These are phyloP conservation scores for Colletotrichum tanaceti DNA, from an alignment of 2,329 filamentous ascomycete genomes.

Conservation along the genomic window DNA sequence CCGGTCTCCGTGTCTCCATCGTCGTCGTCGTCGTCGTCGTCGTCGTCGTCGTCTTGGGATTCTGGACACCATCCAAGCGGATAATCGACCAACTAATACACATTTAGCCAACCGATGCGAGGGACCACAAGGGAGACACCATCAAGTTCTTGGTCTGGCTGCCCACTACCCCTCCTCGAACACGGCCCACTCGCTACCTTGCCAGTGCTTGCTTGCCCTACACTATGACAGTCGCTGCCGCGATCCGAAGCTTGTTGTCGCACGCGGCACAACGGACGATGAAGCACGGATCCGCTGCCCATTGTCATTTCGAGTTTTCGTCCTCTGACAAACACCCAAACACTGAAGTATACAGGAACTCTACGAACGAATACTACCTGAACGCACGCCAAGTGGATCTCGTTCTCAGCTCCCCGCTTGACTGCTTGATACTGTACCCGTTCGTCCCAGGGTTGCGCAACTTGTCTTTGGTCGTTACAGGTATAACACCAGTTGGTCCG, in stretches of 20 bases:
- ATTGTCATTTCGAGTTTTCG: constrained; percentile 22
- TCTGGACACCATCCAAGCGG: constrained; percentile 2
- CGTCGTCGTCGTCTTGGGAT: not conserved
- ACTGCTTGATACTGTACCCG: not conserved
- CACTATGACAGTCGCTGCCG: constrained; percentile 22
- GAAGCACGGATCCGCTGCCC: constrained; percentile 15
- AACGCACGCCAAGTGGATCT: not conserved
- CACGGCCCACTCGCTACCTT: constrained; percentile 3
- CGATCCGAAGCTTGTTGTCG: constrained; percentile 23
- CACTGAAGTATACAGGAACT: too few relatives aligned
- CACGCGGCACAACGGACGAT: constrained; percentile 21
- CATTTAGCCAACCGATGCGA: not conserved
- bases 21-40: too few relatives aligned
- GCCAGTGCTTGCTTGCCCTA: too few relatives aligned
- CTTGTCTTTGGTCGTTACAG: constrained; percentile 6
- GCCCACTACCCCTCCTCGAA: not conserved
- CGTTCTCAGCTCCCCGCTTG: not conserved
- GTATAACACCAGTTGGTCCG: not conserved
- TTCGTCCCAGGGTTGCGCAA: not conserved
- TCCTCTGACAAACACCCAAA: not conserved
- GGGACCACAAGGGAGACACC: too few relatives aligned
- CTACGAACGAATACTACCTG: not conserved
- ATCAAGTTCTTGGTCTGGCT: not conserved
- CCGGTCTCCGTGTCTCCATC: constrained; percentile 17
- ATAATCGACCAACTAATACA: not conserved